Conservation (phyloP, 139 green algal genomes). For the Chlorella sp. region DNA sequence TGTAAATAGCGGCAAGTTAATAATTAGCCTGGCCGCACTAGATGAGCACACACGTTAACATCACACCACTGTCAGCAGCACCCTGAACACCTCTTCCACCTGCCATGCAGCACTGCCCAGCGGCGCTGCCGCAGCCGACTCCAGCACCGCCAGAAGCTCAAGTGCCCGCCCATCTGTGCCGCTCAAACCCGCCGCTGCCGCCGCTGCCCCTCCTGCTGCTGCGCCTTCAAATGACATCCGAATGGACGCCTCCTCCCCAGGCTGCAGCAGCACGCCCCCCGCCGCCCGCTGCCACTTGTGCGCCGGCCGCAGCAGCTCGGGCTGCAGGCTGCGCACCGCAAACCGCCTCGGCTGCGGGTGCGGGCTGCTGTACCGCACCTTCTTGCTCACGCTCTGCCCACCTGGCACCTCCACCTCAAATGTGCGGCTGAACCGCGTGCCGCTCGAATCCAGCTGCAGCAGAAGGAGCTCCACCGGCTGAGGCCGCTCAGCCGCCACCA, state of each 20-base stretch:
- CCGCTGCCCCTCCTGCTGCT: not conserved
- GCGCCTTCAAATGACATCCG: not conserved
- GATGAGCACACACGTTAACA: too few species aligned
- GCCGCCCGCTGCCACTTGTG: not conserved
- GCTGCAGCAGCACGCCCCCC: conserved; percentile 5
- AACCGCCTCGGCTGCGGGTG: not conserved
- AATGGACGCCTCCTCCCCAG: not conserved
- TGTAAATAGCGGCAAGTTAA: too few species aligned
- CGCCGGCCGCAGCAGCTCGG: not conserved
- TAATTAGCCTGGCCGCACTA: too few species aligned
- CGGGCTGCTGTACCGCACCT: conserved; percentile 27
- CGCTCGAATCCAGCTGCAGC: conserved; percentile 1
- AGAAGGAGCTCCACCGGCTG: not conserved
- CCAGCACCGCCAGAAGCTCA: not conserved
- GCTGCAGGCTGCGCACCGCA: not conserved
- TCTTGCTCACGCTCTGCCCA: conserved; percentile 22
- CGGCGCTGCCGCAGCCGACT: not conserved
- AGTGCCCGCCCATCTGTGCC: too few species aligned
- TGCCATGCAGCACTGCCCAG: not conserved
- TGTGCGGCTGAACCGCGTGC: not conserved
- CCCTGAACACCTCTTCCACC: conserved; percentile 10
- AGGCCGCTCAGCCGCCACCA: not conserved
- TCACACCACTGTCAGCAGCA: not conserved
- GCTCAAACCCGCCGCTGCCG: not conserved
- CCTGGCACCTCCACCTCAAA: conserved; percentile 4